Base-by-base conservation (phyloP, 768 basidiomycete genomes). In the Boletus patriciae region DNA sequence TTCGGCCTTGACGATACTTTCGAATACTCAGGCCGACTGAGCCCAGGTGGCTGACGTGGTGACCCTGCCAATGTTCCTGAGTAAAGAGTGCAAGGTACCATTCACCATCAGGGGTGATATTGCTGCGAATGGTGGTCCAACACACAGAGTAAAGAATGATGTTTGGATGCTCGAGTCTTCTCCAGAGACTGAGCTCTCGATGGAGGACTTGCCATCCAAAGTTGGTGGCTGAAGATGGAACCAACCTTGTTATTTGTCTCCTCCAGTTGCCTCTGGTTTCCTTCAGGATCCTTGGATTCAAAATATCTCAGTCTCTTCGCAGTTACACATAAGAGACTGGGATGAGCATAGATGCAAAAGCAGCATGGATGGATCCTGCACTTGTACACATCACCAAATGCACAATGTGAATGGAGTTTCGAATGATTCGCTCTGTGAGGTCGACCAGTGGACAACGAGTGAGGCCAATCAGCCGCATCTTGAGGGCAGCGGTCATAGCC, bases 121-220 rank as follows among this genome's bases (percentile, higher is more conserved):
- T n/a, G 19, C 51, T 12, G 34, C 34, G 0, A 29, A n/a, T 11
- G 13, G 16, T 10, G 12, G 27, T 37, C 50, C 42, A 11, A 55
- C 6, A 56, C 36, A 31, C 51, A 51, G 5, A 56, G 55, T 6
- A 52, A 31, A 6, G 42, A 23, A 56, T 27, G 6, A 56, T 37
- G 3, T 54, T 54, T 6, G 13, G 19, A 10, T 42, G 57, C n/a
- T 57, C 34, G 29, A 58, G 41, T 44, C 53, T 56, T 43, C 54
- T 56, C 27, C 37, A 45, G 13, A 56, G 36, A 4, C 46, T 41
- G 3, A 58, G 46, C 9, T 58, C 54, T 5, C 46, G 27, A n/a
- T n/a, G n/a, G 0, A 36, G 46, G 29, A 58, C 1, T 54, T 34
- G 21, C 8, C 12, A 44, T n/a, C 16, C 4, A 15, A 3, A 23